Base-by-base conservation (phyloP, 805 yeast species). In the Starmera quercuum region DNA sequence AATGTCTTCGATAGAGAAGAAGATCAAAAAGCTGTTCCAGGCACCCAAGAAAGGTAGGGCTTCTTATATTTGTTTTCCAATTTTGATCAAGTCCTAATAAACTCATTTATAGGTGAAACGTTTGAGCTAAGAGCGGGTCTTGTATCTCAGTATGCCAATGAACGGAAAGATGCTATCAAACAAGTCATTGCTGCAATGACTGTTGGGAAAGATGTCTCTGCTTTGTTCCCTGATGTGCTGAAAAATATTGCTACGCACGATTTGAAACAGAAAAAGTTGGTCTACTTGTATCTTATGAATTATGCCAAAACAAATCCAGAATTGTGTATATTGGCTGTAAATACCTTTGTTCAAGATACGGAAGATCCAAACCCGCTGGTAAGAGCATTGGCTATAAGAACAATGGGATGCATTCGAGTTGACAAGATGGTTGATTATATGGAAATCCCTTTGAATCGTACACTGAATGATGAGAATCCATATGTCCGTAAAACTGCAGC, bases 101-200 rank as follows among this genome's bases (percentile, higher is more conserved):
- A 31, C 30, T 20, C 6, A 18, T 13, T 11, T 16, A 62, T 56
- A 56, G 83, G 87, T 32, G 95, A 92, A 59, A 77, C 95, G n/a
- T 84, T 73, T 48, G 98, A 92, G 60, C 73, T 92, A 49, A 76
- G 88, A 46, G 75, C 75, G 22, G 97, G 97, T 2, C 69, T 92
- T 34, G 97, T 88, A 5, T 86, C 96, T 7, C 97, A 86, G 61
- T 92, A 85, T 59, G 95, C 96, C 18, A 80, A 75, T 44, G 97
- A 94, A 52, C 72, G 96, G 39, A 92, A 92, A 56, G 98, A 92
- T 57, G 95, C 98, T 13, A 92, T 92, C 46, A 95, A 90, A 61
- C 73, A 95, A 39, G 95, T 94, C 15, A 92, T 92, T 53, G 94
- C 92, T 37, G 97, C 96, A 39, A 92, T 92, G 99, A 92, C 98